phyloP scores from a whole-genome alignment of 2,329 filamentous ascomycete species.

The Diaporthe ampelina region DNA sequence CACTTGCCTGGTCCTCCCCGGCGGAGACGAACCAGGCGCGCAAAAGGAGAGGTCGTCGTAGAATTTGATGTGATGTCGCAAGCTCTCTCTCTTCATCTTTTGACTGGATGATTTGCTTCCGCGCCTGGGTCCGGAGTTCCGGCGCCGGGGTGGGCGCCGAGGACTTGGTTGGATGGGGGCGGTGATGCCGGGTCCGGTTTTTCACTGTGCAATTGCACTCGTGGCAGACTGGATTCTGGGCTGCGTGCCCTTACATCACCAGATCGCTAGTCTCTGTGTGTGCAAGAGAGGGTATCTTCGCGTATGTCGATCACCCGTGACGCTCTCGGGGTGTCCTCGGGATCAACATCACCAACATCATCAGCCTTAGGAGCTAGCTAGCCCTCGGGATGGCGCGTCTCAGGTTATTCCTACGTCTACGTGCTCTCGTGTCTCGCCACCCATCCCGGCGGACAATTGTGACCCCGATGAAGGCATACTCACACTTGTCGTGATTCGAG shows the following conservation, averaged over 20 bases:
- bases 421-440: background rate
- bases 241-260: background rate
- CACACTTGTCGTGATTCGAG: background rate
- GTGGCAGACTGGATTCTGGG: too few species aligned
- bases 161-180: background rate
- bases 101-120: background rate
- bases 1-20: conserved; percentile 9
- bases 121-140: background rate
- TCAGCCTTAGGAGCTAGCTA: background rate
- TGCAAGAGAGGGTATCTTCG: background rate
- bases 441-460: background rate
- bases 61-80: too few species aligned
- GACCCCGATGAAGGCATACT: background rate
- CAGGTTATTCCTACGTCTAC: too few species aligned
- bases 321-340: conserved; percentile 21
- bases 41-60: too few species aligned
- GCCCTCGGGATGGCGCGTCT: background rate
- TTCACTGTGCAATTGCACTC: background rate
- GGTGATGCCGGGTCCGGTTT: conserved; percentile 20
- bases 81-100: background rate
- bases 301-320: conserved; percentile 13
- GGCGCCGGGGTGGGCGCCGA: conserved; percentile 12
- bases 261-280: background rate
- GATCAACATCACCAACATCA: conserved; percentile 3
- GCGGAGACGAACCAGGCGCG: background rate